phyloP scores from a whole-genome alignment of 2,329 filamentous ascomycete genomes.

The Pseudogymnoascus sp. region DNA sequence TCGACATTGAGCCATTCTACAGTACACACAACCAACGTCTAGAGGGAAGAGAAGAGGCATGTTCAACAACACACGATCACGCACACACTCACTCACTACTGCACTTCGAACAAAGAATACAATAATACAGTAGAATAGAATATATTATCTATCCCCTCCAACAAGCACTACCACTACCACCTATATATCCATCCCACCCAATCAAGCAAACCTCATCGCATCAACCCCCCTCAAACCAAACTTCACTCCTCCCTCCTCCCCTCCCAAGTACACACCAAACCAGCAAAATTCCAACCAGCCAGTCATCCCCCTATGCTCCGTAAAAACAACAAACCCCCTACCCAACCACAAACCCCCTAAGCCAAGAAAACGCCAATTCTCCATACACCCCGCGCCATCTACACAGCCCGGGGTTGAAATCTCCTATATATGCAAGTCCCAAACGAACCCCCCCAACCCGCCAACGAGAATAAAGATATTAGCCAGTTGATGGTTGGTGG shows the following conservation, averaged over 20 bases:
- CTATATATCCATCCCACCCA: neutral
- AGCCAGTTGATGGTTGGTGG: neutral
- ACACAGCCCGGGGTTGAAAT: neutral
- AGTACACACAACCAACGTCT: too few species aligned
- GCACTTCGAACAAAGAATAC: neutral
- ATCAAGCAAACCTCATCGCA: neutral
- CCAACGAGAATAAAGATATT: neutral
- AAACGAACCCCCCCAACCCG: neutral
- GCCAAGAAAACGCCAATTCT: neutral
- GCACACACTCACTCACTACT: neutral
- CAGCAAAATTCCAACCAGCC: neutral
- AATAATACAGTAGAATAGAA: neutral
- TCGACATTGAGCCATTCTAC: too few species aligned
- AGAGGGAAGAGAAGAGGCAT: too few species aligned
- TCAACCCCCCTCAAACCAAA: neutral
- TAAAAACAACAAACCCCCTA: neutral
- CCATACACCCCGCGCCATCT: neutral
- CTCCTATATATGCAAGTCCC: neutral
- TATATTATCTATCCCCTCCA: neutral
- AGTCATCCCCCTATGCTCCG: neutral
- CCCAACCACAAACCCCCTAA: neutral
- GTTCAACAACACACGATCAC: too few species aligned
- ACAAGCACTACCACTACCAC: neutral
- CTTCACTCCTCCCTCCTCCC: neutral
- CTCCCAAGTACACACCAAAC: neutral